Percentiles rank a stretch among this genome's conserved stretches.
Evolutionary conservation across 2,329 filamentous ascomycete species (phyloP).

Genomic region (Fusarium avenaceum): DNA sequence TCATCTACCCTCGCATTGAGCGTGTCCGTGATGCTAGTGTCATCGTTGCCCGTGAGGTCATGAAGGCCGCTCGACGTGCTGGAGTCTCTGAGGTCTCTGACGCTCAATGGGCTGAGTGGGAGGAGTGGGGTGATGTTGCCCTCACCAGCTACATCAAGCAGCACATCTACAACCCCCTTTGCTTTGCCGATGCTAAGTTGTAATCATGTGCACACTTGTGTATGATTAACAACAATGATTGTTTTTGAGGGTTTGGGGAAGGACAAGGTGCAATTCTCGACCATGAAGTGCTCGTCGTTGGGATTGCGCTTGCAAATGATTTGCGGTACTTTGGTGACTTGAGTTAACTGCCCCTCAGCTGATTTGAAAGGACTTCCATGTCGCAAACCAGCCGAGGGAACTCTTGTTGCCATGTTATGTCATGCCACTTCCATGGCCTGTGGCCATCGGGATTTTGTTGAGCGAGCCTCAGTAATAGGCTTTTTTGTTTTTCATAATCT

Average conservation of each 20-base stretch:
- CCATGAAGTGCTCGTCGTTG: constrained; percentile 43
- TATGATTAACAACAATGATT: constrained; percentile 16
- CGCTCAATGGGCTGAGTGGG: constrained; percentile 78
- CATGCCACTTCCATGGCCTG: constrained; percentile 35
- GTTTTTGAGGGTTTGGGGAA: constrained; percentile 1
- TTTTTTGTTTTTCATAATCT: constrained; percentile 46
- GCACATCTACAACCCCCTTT: constrained; percentile 70
- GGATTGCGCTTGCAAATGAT: constrained; percentile 38
- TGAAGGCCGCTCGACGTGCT: constrained; percentile 88
- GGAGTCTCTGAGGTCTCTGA: constrained; percentile 79
- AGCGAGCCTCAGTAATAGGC: constrained; percentile 39
- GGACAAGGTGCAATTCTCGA: constrained; percentile 22
- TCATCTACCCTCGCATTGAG: constrained; percentile 92
- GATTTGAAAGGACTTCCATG: constrained; percentile 28
- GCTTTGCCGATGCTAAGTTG: constrained; percentile 56
- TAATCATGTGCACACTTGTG: constrained; percentile 46
- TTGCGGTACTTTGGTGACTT: constrained; percentile 37
- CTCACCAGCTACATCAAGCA: constrained; percentile 72
- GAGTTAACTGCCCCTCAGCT: constrained; percentile 11
- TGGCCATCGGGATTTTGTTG: constrained; percentile 41
- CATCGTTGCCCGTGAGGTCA: constrained; percentile 88
- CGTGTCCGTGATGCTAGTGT: constrained; percentile 93
- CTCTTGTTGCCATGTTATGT: constrained; percentile 23
- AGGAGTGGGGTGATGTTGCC: constrained; percentile 76
- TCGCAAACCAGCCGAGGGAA: constrained; percentile 1